Conservation (phyloP, 495 filamentous ascomycete genomes). For the Clohesyomyces aquaticus region DNA sequence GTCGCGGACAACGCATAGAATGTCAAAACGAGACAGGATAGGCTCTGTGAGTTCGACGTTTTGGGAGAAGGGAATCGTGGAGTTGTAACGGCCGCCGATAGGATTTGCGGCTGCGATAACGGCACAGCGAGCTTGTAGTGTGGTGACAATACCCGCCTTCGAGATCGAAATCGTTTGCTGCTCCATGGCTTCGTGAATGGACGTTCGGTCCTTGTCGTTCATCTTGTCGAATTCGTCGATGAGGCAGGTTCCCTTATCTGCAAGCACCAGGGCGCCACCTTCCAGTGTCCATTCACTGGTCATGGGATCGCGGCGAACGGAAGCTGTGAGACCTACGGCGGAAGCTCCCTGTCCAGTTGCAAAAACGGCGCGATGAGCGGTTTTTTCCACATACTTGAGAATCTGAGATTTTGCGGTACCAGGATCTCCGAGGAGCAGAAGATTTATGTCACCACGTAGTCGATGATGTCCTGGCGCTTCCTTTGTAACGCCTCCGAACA, state of each 20-base stretch:
- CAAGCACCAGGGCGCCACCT: slow-evolving; percentile 93
- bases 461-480: slow-evolving; percentile 81
- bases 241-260: slow-evolving; percentile 92
- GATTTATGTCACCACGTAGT: slow-evolving; percentile 97
- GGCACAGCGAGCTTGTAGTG: slow-evolving; percentile 94
- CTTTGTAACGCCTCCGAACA: slow-evolving; percentile 96
- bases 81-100: slow-evolving; percentile 94
- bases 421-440: slow-evolving; percentile 94
- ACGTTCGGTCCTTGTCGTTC: slow-evolving; percentile 98
- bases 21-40: slow-evolving; percentile 97
- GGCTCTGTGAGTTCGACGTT: slow-evolving; percentile 98
- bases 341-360: slow-evolving; percentile 97
- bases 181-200: slow-evolving; percentile 99
- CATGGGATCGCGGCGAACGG: slow-evolving; percentile 91
- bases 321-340: slow-evolving; percentile 97
- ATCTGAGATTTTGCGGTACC: slow-evolving; percentile 99
- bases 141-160: slow-evolving; percentile 98
- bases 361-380: slow-evolving; percentile 95
- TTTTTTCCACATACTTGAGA: slow-evolving; percentile 97
- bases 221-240: slow-evolving; percentile 99
- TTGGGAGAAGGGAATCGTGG: slow-evolving; percentile 88
- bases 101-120: slow-evolving; percentile 98
- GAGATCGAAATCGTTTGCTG: slow-evolving; percentile 99
- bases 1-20: slow-evolving; percentile 95
- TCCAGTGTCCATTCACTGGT: slow-evolving; percentile 98